These are phyloP conservation scores for Apiotrichum veenhuisii DNA, from an alignment of 1,284 basidiomycete species.

Conservation along the genomic window DNA sequence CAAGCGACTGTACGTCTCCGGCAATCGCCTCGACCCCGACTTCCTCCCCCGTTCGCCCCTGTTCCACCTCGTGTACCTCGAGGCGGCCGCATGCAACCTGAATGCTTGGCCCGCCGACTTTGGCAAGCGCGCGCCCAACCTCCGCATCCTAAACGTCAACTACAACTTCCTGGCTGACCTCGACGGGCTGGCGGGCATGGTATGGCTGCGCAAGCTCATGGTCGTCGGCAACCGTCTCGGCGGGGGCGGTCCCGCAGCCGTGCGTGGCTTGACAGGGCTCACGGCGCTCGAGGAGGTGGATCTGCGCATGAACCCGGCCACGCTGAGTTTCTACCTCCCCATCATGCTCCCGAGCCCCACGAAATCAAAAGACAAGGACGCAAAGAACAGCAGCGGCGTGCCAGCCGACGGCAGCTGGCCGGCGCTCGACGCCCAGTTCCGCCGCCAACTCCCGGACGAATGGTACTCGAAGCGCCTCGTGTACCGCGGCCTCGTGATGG, in stretches of 20 bases:
- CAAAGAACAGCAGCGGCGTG: not conserved
- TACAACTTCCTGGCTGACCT: constrained; percentile 83
- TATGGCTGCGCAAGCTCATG: constrained; percentile 71
- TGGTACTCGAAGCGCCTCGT: constrained; percentile 77
- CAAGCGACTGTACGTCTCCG: constrained; percentile 89
- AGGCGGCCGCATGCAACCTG: constrained; percentile 85
- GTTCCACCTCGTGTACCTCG: constrained; percentile 87
- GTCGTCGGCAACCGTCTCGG: constrained; percentile 76
- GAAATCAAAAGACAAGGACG: not conserved
- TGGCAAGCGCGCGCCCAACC: constrained; percentile 68
- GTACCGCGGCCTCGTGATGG: constrained; percentile 82
- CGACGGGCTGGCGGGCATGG: constrained; percentile 66
- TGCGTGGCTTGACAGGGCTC: constrained; percentile 67
- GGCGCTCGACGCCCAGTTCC: constrained; percentile 76
- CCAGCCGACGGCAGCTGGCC: constrained; percentile 50
- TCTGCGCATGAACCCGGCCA: constrained; percentile 91
- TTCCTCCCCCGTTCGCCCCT: constrained; percentile 57
- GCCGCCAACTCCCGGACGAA: constrained; percentile 79
- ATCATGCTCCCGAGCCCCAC: constrained; percentile 61
- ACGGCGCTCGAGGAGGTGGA: constrained; percentile 78
- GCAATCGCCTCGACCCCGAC: constrained; percentile 47
- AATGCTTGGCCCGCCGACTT: constrained; percentile 68
- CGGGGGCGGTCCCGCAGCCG: constrained; percentile 50
- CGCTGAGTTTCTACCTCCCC: constrained; percentile 89
- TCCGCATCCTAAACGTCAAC: constrained; percentile 89